Conservation (phyloP, 2,329 filamentous ascomycete species). For the Pseudocercospora crystallina region DNA sequence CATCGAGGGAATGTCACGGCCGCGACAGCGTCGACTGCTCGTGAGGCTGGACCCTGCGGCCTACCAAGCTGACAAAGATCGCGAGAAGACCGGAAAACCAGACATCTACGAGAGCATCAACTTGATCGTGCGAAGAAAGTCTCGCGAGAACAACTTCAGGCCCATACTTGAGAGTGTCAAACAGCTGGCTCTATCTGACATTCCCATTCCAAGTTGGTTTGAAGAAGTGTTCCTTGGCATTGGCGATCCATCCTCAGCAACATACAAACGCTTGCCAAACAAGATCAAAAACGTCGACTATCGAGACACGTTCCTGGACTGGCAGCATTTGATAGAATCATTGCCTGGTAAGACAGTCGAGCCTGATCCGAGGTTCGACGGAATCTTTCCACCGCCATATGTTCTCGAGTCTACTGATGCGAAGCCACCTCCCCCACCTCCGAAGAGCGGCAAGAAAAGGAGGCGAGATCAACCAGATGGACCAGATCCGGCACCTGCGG, state of each 20-base stretch:
- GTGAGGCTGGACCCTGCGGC: slow-evolving; percentile 76
- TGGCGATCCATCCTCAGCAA: slow-evolving; percentile 84
- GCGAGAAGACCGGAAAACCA: slow-evolving; percentile 62
- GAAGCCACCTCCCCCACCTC: slow-evolving; percentile 47
- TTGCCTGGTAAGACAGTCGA: slow-evolving; percentile 85
- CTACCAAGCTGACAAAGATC: slow-evolving; percentile 75
- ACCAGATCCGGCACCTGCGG: slow-evolving; percentile 56
- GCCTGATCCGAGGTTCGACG: slow-evolving; percentile 67
- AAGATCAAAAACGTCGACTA: slow-evolving; percentile 80
- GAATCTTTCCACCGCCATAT: slow-evolving; percentile 84
- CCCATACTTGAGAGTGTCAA: slow-evolving; percentile 89
- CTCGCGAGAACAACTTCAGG: slow-evolving; percentile 96
- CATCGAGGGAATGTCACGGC: slow-evolving; percentile 62
- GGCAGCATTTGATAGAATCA: slow-evolving; percentile 89
- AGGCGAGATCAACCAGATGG: slow-evolving; percentile 73
- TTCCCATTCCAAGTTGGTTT: slow-evolving; percentile 85
- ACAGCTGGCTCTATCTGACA: slow-evolving; percentile 78
- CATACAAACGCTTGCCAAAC: slow-evolving; percentile 79
- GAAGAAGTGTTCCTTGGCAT: slow-evolving; percentile 98
- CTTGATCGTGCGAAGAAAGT: slow-evolving; percentile 75
- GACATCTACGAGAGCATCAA: slow-evolving; percentile 86
- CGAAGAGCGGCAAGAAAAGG: slow-evolving; percentile 76
- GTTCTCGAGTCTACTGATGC: slow-evolving; percentile 62
- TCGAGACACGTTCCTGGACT: slow-evolving; percentile 90
- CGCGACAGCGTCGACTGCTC: slow-evolving; percentile 67